Percentiles rank a stretch among this genome's conserved stretches.
phyloP scores from a whole-genome alignment of 202 grass and related monocot genomes.

The Elaeis oleifera region DNA sequence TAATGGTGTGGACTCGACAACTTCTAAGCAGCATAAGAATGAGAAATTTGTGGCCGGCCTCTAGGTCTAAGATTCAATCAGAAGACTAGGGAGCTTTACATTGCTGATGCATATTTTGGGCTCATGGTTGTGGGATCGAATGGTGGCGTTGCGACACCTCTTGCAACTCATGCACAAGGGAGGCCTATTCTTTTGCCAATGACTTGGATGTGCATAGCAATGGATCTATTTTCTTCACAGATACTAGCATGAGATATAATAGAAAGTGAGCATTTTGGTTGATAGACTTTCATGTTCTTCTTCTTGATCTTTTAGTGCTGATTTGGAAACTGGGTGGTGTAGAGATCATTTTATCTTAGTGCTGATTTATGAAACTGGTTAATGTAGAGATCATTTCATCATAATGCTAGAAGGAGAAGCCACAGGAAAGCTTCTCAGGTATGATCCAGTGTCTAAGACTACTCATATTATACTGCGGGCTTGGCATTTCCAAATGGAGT shows the following conservation, averaged over 20 bases:
- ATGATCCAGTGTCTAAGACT: constrained; percentile 38
- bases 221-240: constrained; percentile 85
- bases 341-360: constrained; percentile 69
- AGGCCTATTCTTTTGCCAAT: constrained; percentile 56
- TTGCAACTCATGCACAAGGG: constrained; percentile 47
- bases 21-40: constrained; percentile 52
- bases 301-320: constrained; percentile 29
- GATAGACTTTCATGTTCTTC: too few relatives aligned
- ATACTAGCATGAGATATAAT: constrained; percentile 76
- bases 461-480: constrained; percentile 44
- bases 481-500: constrained; percentile 85
- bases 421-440: constrained; percentile 66
- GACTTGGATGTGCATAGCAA: constrained; percentile 86
- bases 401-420: constrained; percentile 84
- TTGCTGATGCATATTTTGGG: constrained; percentile 79
- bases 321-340: not conserved
- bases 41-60: constrained; percentile 73
- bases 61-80: constrained; percentile 68
- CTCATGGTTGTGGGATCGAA: constrained; percentile 42
- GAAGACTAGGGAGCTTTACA: constrained; percentile 62
- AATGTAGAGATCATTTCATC: constrained; percentile 58
- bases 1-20: constrained; percentile 53
- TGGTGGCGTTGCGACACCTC: constrained; percentile 58
- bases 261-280: constrained; percentile 44
- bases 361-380: constrained; percentile 7